These are phyloP conservation scores for Gnetum montanum DNA, from an alignment of 75 land plant genomes.

Conservation along the genomic window DNA sequence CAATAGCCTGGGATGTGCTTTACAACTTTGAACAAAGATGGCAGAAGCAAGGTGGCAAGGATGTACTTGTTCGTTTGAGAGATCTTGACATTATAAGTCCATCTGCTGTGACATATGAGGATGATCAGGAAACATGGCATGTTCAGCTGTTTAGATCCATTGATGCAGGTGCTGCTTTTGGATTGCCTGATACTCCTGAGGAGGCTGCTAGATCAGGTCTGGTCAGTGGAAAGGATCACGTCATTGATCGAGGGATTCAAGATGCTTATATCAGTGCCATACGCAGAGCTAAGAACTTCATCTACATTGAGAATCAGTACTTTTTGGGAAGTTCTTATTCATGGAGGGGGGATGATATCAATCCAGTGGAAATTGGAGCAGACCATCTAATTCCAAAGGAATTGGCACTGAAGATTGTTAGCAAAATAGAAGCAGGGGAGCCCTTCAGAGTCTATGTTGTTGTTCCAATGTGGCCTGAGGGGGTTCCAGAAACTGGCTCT, in stretches of 20 bases:
- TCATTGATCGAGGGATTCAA: constrained; percentile 82
- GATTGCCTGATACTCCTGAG: constrained; percentile 80
- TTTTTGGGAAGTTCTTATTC: constrained; percentile 78
- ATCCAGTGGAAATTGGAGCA: constrained; percentile 45
- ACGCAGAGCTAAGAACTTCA: constrained; percentile 75
- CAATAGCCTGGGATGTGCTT: constrained; percentile 83
- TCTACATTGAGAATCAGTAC: constrained; percentile 92
- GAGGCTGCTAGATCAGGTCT: constrained; percentile 73
- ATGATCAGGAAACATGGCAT: constrained; percentile 76
- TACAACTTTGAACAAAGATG: constrained; percentile 86
- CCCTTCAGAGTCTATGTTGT: constrained; percentile 72
- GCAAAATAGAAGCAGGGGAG: constrained; percentile 87
- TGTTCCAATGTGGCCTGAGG: constrained; percentile 94
- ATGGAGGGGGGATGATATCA: constrained; percentile 49
- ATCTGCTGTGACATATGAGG: constrained; percentile 48
- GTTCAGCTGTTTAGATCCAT: constrained; percentile 87
- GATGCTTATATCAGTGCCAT: constrained; percentile 90
- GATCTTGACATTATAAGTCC: constrained; percentile 66
- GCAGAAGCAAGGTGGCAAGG: constrained; percentile 75
- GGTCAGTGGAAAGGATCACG: constrained; percentile 83
- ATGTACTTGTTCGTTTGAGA: constrained; percentile 40
- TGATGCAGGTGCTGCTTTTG: constrained; percentile 87
- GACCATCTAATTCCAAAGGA: constrained; percentile 73
- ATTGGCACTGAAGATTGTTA: constrained; percentile 68
- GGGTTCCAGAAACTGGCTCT: constrained; percentile 59